Percentiles rank a stretch among this genome's conserved stretches.
Conservation (phyloP, 257 asterid genomes). For the Solanum bulbocastanum region DNA sequence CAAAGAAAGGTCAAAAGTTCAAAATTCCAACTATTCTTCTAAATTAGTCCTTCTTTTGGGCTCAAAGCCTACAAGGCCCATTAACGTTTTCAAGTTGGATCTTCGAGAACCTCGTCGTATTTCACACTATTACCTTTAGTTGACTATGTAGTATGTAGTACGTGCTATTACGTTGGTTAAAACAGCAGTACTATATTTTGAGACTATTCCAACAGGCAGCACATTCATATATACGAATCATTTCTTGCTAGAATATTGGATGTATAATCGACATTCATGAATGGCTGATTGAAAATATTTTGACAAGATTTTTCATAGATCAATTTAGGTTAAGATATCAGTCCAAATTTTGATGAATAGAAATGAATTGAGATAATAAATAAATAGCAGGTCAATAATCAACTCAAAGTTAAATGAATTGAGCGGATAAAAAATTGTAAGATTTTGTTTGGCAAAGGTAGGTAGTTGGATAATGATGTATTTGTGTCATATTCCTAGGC, state of each 20-base stretch:
- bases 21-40: not conserved
- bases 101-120: not conserved
- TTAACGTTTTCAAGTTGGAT: not conserved
- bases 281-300: too few species aligned
- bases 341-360: too few species aligned
- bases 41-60: not conserved
- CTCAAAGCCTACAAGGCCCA: not conserved
- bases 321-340: too few species aligned
- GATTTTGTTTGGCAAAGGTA: not conserved
- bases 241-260: too few species aligned
- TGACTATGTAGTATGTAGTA: not conserved
- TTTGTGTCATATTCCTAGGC: not conserved
- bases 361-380: too few species aligned
- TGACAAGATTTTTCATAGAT: too few species aligned
- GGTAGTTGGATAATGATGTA: not conserved
- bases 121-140: not conserved
- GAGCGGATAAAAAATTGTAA: not conserved
- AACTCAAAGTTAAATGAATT: too few species aligned
- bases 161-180: not conserved
- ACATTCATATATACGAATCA: not conserved
- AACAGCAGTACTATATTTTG: too few species aligned
- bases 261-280: not conserved
- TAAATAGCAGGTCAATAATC: accelerated
- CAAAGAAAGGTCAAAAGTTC: not conserved
- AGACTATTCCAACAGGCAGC: not conserved